Conservation (phyloP, 345 rosid genomes). For the Iberis pinnata region DNA sequence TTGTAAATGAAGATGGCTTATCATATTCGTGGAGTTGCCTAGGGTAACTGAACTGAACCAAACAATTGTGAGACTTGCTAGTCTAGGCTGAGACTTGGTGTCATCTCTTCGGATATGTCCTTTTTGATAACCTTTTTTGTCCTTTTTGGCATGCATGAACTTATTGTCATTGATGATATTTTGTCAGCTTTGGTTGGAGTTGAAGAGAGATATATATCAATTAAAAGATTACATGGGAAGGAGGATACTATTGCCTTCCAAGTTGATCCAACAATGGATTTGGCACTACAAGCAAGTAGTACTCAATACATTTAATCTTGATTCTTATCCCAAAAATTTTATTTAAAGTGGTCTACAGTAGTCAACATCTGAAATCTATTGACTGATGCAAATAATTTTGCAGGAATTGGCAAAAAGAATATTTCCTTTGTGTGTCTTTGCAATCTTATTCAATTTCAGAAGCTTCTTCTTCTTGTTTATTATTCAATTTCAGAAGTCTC, state of each 20-base stretch:
- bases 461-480: conserved; percentile 75
- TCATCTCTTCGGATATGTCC: conserved; percentile 1
- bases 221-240: conserved; percentile 53
- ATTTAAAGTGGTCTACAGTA: background rate
- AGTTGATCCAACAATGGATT: conserved; percentile 84
- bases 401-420: conserved; percentile 86
- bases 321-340: background rate
- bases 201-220: conserved; percentile 85
- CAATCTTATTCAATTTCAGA: too few species aligned
- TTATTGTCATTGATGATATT: conserved; percentile 82
- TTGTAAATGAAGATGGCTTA: conserved; percentile 9
- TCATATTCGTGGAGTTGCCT: background rate
- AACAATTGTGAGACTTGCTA: too few species aligned
- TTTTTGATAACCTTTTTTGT: background rate
- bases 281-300: conserved; percentile 68
- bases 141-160: conserved; percentile 53
- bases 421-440: conserved; percentile 77
- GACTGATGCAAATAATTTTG: conserved; percentile 25
- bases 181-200: conserved; percentile 86
- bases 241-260: conserved; percentile 59
- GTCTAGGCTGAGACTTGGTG: too few species aligned
- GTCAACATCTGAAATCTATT: conserved; percentile 1
- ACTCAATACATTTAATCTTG: background rate
- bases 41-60: conserved; percentile 10
- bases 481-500: conserved; percentile 89